These are phyloP conservation scores for Citrus australasica DNA, from an alignment of 345 rosid genomes.

Conservation along the genomic window DNA sequence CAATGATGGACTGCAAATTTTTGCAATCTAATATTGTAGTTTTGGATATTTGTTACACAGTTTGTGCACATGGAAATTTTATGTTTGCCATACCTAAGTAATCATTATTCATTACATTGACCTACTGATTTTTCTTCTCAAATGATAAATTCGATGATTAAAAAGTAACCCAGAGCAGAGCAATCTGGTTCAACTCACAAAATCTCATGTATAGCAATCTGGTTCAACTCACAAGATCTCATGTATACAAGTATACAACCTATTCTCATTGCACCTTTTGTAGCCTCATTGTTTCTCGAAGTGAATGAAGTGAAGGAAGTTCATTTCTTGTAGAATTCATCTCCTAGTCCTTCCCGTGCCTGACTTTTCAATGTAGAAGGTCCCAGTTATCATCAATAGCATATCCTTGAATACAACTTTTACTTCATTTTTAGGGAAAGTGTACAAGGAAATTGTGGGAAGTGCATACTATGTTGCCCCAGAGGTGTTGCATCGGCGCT, in stretches of 20 bases:
- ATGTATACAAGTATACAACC: neutral
- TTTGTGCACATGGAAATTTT: neutral
- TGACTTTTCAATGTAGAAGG: neutral
- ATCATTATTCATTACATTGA: neutral
- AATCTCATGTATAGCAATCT: neutral
- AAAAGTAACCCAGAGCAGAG: neutral
- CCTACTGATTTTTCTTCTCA: neutral
- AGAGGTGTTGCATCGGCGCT: conserved; percentile 62
- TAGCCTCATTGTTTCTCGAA: neutral
- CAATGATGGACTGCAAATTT: neutral
- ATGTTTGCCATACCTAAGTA: neutral
- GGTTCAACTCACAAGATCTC: neutral
- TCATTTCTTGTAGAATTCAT: neutral
- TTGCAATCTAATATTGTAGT: neutral
- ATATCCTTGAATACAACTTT: neutral
- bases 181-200: neutral
- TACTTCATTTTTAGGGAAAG: conserved; percentile 46
- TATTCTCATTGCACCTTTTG: neutral
- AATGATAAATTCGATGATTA: neutral
- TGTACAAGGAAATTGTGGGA: conserved; percentile 60
- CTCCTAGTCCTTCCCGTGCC: neutral
- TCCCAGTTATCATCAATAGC: neutral
- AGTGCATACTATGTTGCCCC: conserved; percentile 97
- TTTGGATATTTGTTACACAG: neutral
- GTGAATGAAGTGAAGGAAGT: neutral